Base-by-base conservation (phyloP, 2,329 filamentous ascomycete species). In the Neopestalotiopsis sp. region DNA sequence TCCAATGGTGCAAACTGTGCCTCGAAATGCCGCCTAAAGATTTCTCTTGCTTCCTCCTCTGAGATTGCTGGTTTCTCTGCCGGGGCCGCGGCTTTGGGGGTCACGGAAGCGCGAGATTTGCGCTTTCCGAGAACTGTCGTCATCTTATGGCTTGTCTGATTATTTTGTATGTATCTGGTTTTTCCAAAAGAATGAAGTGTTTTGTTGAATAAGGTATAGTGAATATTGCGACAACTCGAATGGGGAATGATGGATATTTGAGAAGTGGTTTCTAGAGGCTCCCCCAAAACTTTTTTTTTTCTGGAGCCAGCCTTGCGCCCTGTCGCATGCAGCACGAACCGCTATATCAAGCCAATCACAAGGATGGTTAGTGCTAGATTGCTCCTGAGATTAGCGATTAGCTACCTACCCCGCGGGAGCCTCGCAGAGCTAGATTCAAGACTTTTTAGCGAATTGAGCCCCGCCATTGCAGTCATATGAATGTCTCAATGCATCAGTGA, bases 1-100 rank as follows among this genome's bases (percentile, higher is more conserved):
- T 53, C 12, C 7, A 97, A 80, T 9, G 95, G 94, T 77, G 90
- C 89, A 83, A 98, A 98, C 77, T 92, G 91, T 34, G 93, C 89
- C 81, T 98, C 96, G 77, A 98, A 98, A 78, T 95, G 92, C 74
- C 89, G 89, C 69, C 91, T 90, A 76, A 99, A 93, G 69, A 95
- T 87, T 68, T 91, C 93, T 74, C 93, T 90, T 13, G 92, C 86
- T 69, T 90, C 87, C 72, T 88, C 83, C 56, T 82, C 79, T 1
- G 78, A 81, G 30, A 79, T 67, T 2, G 75, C 74, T 13, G 76
- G 68, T 5, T 75, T 76, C 5, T 71, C 65, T 30, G 32, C 56
- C 7, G 32, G 34, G 28, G 74, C 28, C 30, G 59, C 59, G 7
- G n/a, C 45, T 10, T 53, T 53, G 45, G 45, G 45, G n/a, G 45